Evolutionary conservation across 768 basidiomycete species (phyloP).

Genomic region (Sistotremastrum suecicum): DNA sequence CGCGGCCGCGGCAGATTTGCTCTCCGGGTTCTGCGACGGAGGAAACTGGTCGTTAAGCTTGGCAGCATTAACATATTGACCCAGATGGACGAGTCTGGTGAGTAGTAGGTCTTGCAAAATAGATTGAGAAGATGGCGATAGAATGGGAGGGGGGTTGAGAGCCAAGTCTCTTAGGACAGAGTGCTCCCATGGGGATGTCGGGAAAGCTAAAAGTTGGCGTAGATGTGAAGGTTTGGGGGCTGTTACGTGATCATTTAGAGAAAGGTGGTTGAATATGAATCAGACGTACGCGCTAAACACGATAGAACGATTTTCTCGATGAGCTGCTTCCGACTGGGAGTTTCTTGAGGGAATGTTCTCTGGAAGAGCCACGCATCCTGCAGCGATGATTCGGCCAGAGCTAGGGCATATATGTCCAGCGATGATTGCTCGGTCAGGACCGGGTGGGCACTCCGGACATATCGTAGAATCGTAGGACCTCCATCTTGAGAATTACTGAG

Average conservation of each 20-base stretch:
- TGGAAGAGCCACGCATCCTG: slow-evolving; percentile 67
- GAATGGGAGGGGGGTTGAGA: slow-evolving; percentile 33
- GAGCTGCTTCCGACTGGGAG: slow-evolving; percentile 37
- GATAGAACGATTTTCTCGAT: slow-evolving; percentile 49
- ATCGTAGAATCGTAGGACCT: slow-evolving; percentile 48
- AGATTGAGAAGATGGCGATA: slow-evolving; percentile 35
- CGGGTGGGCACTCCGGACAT: slow-evolving; percentile 65
- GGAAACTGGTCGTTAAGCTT: slow-evolving; percentile 55
- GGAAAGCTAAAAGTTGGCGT: slow-evolving; percentile 46
- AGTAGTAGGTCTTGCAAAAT: slow-evolving; percentile 68
- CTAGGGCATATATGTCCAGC: slow-evolving; percentile 53
- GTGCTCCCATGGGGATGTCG: slow-evolving; percentile 55
- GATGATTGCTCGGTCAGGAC: slow-evolving; percentile 53
- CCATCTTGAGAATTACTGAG: slow-evolving; percentile 28
- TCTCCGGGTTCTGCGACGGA: slow-evolving; percentile 25
- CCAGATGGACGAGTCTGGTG: slow-evolving; percentile 60
- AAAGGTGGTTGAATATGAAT: background rate
- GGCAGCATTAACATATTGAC: slow-evolving; percentile 57
- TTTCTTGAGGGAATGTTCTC: slow-evolving; percentile 49
- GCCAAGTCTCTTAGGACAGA: slow-evolving; percentile 41
- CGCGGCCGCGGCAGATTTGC: slow-evolving; percentile 19
- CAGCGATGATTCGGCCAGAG: slow-evolving; percentile 51
- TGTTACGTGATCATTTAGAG: slow-evolving; percentile 23
- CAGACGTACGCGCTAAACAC: slow-evolving; percentile 51
- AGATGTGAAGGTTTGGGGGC: slow-evolving; percentile 44